These are phyloP conservation scores for Nematocida minor DNA, from an alignment of 371 early-diverging fungal genomes.

Conservation along the genomic window DNA sequence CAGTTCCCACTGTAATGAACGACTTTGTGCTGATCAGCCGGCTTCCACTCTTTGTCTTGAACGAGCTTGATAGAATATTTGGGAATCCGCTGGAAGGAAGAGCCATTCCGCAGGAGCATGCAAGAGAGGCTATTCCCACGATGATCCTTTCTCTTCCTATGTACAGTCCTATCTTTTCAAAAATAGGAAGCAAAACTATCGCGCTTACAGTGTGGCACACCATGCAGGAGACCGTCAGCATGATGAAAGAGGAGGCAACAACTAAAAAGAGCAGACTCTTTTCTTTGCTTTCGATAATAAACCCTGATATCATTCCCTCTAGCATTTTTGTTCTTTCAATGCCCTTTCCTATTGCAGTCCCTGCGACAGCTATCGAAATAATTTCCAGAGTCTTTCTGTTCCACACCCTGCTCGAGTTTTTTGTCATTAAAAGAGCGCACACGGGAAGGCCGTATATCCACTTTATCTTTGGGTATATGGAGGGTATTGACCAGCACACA, in stretches of 20 bases:
- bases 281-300: slow-evolving; percentile 4
- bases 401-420: background rate
- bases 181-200: slow-evolving; percentile 31
- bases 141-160: slow-evolving; percentile 5
- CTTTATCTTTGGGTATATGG: background rate
- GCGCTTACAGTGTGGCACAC: slow-evolving; percentile 50
- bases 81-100: slow-evolving; percentile 48
- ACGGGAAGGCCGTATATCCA: slow-evolving; percentile 14
- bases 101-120: slow-evolving; percentile 49
- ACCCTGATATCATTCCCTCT: background rate
- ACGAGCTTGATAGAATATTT: slow-evolving; percentile 23
- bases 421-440: background rate
- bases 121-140: slow-evolving; percentile 16
- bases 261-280: background rate
- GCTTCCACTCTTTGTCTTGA: background rate
- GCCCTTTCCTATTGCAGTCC: slow-evolving; percentile 40
- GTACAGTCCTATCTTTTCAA: slow-evolving; percentile 25
- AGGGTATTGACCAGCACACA: slow-evolving; percentile 33
- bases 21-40: background rate
- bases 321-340: slow-evolving; percentile 38
- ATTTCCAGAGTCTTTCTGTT: slow-evolving; percentile 36
- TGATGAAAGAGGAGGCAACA: slow-evolving; percentile 7
- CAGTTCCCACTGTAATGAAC: slow-evolving; percentile 24
- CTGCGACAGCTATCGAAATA: slow-evolving; percentile 22
- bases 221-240: slow-evolving; percentile 32